Conservation (phyloP, 2,329 filamentous ascomycete species). For the Calonectria leucothoes region DNA sequence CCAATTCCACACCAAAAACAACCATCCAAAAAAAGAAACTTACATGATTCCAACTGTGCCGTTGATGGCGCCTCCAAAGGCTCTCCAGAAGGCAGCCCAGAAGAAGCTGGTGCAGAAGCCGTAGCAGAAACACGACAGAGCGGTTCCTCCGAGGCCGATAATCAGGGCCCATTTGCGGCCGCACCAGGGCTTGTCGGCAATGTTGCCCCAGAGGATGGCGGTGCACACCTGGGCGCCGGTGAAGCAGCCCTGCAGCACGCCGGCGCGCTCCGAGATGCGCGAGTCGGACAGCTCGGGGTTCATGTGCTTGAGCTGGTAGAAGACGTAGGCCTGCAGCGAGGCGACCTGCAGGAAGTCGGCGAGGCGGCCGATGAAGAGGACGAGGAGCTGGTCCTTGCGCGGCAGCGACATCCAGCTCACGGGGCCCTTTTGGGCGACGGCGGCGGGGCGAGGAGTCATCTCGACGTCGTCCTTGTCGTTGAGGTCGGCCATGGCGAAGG, state of each 20-base stretch:
- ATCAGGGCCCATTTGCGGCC: constrained; percentile 79
- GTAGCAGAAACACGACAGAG: constrained; percentile 76
- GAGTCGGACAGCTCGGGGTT: constrained; percentile 62
- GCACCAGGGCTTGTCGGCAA: constrained; percentile 67
- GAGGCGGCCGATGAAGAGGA: constrained; percentile 76
- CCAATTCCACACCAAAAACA: no score
- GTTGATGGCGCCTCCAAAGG: constrained; percentile 69
- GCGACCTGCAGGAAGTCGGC: constrained; percentile 81
- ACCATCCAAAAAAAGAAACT: constrained; percentile 34
- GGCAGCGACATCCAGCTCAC: constrained; percentile 79
- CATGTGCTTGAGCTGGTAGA: constrained; percentile 80
- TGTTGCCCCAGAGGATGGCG: constrained; percentile 78
- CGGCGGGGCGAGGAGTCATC: not conserved
- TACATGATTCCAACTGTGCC: constrained; percentile 62
- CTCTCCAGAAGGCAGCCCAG: constrained; percentile 73
- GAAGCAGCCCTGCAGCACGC: constrained; percentile 77
- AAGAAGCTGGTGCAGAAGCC: constrained; percentile 76
- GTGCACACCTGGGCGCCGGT: constrained; percentile 80
- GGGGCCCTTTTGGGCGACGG: constrained; percentile 39
- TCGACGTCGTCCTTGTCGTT: constrained; percentile 23
- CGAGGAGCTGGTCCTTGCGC: constrained; percentile 75
- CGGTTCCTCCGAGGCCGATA: constrained; percentile 75
- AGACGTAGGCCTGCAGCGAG: constrained; percentile 77
- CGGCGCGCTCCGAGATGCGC: constrained; percentile 74
- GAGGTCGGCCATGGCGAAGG: constrained; percentile 11